phyloP scores from a whole-genome alignment of 306 rosid genomes.

The Trichosanthes truncata region DNA sequence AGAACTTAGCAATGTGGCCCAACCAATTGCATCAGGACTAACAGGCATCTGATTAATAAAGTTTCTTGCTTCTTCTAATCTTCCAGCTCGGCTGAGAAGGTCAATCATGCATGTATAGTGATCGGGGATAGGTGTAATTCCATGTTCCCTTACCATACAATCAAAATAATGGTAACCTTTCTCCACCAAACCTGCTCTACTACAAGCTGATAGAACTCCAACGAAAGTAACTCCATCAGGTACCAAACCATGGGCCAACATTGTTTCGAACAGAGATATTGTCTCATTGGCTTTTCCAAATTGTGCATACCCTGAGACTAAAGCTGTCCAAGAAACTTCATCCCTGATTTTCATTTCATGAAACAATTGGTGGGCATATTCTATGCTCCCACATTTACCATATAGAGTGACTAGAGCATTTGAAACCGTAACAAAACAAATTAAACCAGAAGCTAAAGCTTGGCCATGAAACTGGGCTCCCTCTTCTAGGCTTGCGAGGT shows the following conservation, averaged over 20 bases:
- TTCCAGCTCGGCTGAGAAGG: slow-evolving; percentile 81
- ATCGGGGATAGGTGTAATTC: slow-evolving; percentile 53
- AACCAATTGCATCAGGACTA: slow-evolving; percentile 74
- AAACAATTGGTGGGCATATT: slow-evolving; percentile 52
- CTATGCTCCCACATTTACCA: slow-evolving; percentile 80
- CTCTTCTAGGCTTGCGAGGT: slow-evolving; percentile 92
- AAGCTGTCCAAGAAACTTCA: slow-evolving; percentile 89
- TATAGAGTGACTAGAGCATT: slow-evolving; percentile 81
- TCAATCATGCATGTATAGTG: slow-evolving; percentile 92
- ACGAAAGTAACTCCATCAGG: slow-evolving; percentile 86
- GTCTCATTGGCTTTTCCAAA: slow-evolving; percentile 79
- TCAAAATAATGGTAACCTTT: slow-evolving; percentile 57
- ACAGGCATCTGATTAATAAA: slow-evolving; percentile 70
- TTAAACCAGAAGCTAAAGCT: slow-evolving; percentile 69
- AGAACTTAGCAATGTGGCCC: slow-evolving; percentile 82
- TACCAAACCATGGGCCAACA: slow-evolving; percentile 49
- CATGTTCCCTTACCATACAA: slow-evolving; percentile 57
- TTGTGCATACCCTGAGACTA: slow-evolving; percentile 75
- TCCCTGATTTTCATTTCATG: slow-evolving; percentile 57
- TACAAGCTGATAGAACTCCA: slow-evolving; percentile 90
- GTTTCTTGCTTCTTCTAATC: slow-evolving; percentile 58
- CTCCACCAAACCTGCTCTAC: slow-evolving; percentile 85
- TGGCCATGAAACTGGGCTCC: slow-evolving; percentile 82
- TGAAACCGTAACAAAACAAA: slow-evolving; percentile 57
- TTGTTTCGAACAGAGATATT: slow-evolving; percentile 51